phyloP scores from a whole-genome alignment of 805 yeast species.

The Tetrapisispora fleetii region DNA sequence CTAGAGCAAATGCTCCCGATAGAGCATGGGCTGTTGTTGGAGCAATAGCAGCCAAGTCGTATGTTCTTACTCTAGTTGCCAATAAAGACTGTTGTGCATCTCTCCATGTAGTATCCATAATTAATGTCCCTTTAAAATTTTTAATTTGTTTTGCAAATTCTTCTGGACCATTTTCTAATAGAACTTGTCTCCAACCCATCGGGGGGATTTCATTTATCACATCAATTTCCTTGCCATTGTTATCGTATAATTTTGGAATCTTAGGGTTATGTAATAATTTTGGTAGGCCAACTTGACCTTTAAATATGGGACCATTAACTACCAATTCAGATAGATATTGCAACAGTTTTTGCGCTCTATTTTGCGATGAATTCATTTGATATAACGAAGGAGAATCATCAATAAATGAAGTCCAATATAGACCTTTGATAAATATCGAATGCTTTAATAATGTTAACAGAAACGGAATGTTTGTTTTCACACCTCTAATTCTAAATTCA shows the following conservation, averaged over 20 bases:
- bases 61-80: conserved; percentile 93
- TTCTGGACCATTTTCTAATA: conserved; percentile 75
- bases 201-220: conserved; percentile 45
- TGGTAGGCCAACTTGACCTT: conserved; percentile 90
- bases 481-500: conserved; percentile 97
- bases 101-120: conserved; percentile 99
- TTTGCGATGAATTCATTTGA: conserved; percentile 86
- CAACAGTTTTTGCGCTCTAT: conserved; percentile 89
- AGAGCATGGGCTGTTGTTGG: conserved; percentile 85
- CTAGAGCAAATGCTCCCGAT: conserved; percentile 86
- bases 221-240: conserved; percentile 47
- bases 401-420: conserved; percentile 97
- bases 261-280: conserved; percentile 64
- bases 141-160: conserved; percentile 82
- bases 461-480: conserved; percentile 94
- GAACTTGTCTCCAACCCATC: conserved; percentile 83
- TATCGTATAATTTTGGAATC: conserved; percentile 60
- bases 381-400: conserved; percentile 94
- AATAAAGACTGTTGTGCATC: conserved; percentile 97
- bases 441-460: conserved; percentile 80
- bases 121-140: conserved; percentile 67
- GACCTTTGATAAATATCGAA: conserved; percentile 70
- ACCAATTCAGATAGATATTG: conserved; percentile 83
- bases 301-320: conserved; percentile 89
- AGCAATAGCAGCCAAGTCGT: conserved; percentile 83